Evolutionary conservation across 1,284 basidiomycete species (phyloP), one percentile per base, ranked within the genome.

Genomic region (Ustilago sp.): DNA sequence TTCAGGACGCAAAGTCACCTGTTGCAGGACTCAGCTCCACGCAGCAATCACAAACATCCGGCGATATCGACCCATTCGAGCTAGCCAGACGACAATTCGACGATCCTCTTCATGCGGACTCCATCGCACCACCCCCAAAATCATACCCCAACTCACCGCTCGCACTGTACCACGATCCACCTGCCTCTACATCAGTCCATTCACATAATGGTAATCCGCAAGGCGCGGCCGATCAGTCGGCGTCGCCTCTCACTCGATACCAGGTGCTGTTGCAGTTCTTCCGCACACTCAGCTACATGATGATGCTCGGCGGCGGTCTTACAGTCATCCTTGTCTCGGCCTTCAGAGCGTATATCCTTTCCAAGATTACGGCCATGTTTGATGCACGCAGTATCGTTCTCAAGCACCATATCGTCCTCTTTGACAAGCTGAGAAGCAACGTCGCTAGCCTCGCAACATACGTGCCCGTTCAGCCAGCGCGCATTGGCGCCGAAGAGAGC

Each of bases 261-360:
- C 71, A 84, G 35, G 80, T 80, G n/a, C 55, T 85, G n/a, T 54
- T 85, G 35, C 58, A 64, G 9, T 85, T 82, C 59, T 84, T 84
- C 63, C 70, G 80, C 15, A 72, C 74, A 4, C 61, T 85, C 41
- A 80, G 80, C 68, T 76, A 60, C 56, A 59, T 81, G 48, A 71
- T 83, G 59, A 77, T 83, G 74, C 58, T 85, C 48, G 73, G 81
- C n/a, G 83, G 83, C 52, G 80, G 79, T 11, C 36, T 72, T 11
- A 71, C 83, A 3, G 81, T 79, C 4, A 38, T 84, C 11, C 34
- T 70, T 19, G 83, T 85, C 13, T 67, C 63, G 5, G 63, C 82
- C 2, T 85, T 75, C 51, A 61, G 83, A 31, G 60, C 72, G 8
- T 84, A 80, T 52, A 43, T 85, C 45, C 47, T 84, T 35, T 81